These are phyloP conservation scores for Hyparrhenia diplandra DNA, from an alignment of 176 grass and related monocot species.

Conservation along the genomic window DNA sequence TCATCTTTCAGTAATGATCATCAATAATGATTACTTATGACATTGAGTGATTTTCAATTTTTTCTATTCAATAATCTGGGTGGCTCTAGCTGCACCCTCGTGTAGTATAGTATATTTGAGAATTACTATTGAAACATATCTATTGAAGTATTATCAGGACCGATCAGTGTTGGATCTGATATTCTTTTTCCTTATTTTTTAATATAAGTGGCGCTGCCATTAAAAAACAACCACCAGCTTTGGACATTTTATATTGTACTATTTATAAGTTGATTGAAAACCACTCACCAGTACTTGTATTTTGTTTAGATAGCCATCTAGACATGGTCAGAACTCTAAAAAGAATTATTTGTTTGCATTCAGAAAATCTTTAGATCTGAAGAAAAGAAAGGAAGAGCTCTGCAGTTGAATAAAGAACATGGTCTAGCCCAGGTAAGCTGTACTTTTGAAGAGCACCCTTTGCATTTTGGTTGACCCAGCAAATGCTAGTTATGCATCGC, in stretches of 20 bases:
- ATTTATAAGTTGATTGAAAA: background rate
- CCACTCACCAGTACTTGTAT: background rate
- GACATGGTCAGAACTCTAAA: background rate
- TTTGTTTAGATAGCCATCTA: background rate
- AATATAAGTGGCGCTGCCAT: background rate
- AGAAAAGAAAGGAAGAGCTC: background rate
- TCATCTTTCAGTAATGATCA: background rate
- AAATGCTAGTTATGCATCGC: too few species aligned
- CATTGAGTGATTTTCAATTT: background rate
- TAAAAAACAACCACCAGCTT: background rate
- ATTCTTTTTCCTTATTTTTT: background rate
- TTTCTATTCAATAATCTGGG: background rate
- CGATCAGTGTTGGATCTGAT: background rate
- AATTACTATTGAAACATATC: background rate
- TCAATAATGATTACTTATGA: background rate
- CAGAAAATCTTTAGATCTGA: conserved; percentile 1
- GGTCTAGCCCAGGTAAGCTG: background rate
- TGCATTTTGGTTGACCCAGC: too few species aligned
- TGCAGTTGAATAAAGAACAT: background rate
- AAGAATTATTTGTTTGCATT: background rate
- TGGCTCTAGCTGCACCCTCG: background rate
- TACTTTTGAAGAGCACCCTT: background rate
- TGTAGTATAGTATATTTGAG: background rate
- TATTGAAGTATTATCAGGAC: too few species aligned
- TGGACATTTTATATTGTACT: background rate